Evolutionary conservation across 257 asterid species (phyloP), one percentile per base, ranked within the genome.

Genomic region (Fraxinus quadrangulata): DNA sequence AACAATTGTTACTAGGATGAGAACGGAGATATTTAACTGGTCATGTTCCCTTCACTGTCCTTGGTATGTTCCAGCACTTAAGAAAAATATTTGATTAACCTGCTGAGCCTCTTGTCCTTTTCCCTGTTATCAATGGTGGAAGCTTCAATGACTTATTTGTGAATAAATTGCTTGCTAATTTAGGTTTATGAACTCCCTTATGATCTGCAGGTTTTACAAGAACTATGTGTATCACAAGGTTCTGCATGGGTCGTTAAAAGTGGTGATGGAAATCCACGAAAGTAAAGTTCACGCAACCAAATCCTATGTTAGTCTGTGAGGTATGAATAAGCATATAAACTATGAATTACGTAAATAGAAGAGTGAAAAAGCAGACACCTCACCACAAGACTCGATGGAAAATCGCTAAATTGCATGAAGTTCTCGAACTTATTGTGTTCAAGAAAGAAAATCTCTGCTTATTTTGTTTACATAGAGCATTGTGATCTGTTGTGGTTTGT

Each of bases 151-250:
- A 21, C 33, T 61, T 39, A 47, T 66, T 42, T 42, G 49, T 47
- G 12, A 34, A 54, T 54, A 19, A 30, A 28, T 54, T 61, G 23
- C 67, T 74, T 59, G 11, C 34, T 54, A 28, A 61, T 73, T 45
- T 71, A 63, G 31, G 45, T 75, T 23, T 8, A 26, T 26, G 42
- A 54, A 7, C 26, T 72, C 33, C 72, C 13, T 23, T 42, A 12
- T 40, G 67, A 40, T 74, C 24, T 88, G 83, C 93, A 94, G 98
- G 98, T 90, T 59, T 26, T 94, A 69, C 78, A 67, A 68, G 98
- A 94, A 78, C 30, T 94, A 36, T 94, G 98, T 71, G 76, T 78
- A 76, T 80, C 92, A 39, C 87, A 94, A 80, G 83, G 82, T 73
- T 78, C 89, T 31, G 89, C 83, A 4, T 92, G 98, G 98, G 79